phyloP scores from a whole-genome alignment of 2,329 filamentous ascomycete species.

The Dothideomycetes sp. region DNA sequence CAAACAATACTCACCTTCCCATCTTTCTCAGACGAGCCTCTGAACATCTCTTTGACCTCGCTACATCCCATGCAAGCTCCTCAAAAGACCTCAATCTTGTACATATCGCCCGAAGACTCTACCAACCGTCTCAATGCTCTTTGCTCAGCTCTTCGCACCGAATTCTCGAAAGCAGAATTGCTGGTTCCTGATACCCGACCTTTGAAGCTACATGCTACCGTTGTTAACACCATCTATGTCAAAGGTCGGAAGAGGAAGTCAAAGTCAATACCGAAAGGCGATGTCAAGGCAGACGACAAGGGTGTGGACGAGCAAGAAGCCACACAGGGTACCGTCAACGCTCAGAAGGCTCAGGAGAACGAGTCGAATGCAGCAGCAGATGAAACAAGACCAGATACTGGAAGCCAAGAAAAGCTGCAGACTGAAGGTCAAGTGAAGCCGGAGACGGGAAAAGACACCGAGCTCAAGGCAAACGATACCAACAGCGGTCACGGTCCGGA shows the following conservation, averaged over 20 bases:
- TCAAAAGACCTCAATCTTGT: constrained; percentile 53
- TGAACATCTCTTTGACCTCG: constrained; percentile 34
- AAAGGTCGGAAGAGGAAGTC: constrained; percentile 30
- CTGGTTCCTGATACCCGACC: constrained; percentile 51
- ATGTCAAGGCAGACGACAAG: neutral
- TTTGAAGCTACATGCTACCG: constrained; percentile 71
- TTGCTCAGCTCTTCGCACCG: constrained; percentile 45
- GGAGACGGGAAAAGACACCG: constrained; percentile 3
- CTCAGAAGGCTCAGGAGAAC: neutral
- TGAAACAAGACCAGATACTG: constrained; percentile 15
- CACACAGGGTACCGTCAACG: neutral
- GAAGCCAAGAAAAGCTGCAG: too few relatives aligned
- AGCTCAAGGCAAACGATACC: constrained; percentile 15
- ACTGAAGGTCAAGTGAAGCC: neutral
- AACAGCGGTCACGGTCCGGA: constrained; percentile 25
- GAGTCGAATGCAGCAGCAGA: neutral
- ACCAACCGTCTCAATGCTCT: constrained; percentile 46
- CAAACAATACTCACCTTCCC: neutral
- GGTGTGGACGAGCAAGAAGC: neutral
- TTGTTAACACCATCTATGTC: constrained; percentile 78
- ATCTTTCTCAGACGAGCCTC: constrained; percentile 16
- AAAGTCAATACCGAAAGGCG: constrained; percentile 1
- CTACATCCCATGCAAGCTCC: constrained; percentile 54
- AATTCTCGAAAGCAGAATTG: constrained; percentile 49
- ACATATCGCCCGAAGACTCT: constrained; percentile 50